Evolutionary conservation across 805 yeast species (phyloP), one percentile per base, ranked within the genome.

Genomic region (Grigorovia yakushimaensis): DNA sequence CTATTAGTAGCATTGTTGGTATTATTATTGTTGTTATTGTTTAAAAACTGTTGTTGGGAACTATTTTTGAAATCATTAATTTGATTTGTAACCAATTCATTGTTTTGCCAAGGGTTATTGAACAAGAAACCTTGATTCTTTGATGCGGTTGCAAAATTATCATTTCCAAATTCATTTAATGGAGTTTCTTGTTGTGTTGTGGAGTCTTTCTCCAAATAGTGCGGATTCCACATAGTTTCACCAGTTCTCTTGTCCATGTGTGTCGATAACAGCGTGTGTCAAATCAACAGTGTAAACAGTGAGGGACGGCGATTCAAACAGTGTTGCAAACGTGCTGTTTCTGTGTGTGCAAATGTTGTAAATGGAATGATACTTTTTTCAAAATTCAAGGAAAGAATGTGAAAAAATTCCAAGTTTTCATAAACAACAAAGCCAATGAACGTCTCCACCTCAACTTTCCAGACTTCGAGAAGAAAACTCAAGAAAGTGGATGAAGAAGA

Each of bases 401-500:
- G 27, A 24, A 24, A 24, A 24, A 24, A 24, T n/a, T n/a, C n/a
- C n/a, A n/a, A 27, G 10, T 6, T 18, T 35, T 10, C 24, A 21
- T 30, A 38, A n/a, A 42, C 4, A 5, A 20, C 27, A 39, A 2
- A 17, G 7, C 60, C 23, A 18, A 88, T 88, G 96, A 88, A 88
- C 65, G 81, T 87, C 38, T 84, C 95, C 36, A 86, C 95, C 37
- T 85, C 95, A 45, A 85, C 96, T 4, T 76, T 87, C 44, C 91
- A 89, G 23, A 85, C 84, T 41, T 78, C 88, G 62, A 81, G 95
- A 70, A 78, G 95, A 66, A 78, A 81, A 45, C 71, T 67, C 39
- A 76, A 72, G 49, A 81, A 80, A 49, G 74, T 79, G 40, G 89
- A 82, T 49, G 95, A 86, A 53, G 97, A 89, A 59, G 98, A 91